Percentiles rank a stretch among this genome's conserved stretches.
phyloP scores from a whole-genome alignment of 2,329 filamentous ascomycete species.

The Catunica adiposa region DNA sequence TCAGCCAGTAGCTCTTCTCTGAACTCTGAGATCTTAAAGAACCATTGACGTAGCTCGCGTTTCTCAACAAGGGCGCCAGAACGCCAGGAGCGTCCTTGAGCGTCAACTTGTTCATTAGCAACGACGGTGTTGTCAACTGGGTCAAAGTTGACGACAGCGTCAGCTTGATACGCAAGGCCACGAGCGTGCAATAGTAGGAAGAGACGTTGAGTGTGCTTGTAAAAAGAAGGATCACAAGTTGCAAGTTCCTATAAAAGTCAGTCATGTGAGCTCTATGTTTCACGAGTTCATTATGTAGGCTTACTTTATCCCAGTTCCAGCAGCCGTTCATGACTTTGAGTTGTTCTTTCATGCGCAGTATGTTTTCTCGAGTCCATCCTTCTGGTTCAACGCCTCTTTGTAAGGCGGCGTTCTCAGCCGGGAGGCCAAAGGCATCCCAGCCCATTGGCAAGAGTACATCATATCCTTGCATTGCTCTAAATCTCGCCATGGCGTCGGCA shows the following conservation, averaged over 20 bases:
- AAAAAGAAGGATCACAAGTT: constrained; percentile 72
- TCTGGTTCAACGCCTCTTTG: constrained; percentile 64
- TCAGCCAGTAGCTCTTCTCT: constrained; percentile 56
- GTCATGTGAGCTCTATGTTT: background rate
- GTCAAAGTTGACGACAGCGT: constrained; percentile 79
- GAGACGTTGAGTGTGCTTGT: constrained; percentile 75
- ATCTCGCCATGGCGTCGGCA: constrained; percentile 68
- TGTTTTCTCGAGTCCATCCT: constrained; percentile 66
- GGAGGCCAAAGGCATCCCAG: constrained; percentile 84
- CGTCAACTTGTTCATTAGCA: constrained; percentile 86
- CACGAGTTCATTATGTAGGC: background rate
- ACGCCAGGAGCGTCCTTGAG: constrained; percentile 70
- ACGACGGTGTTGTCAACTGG: constrained; percentile 78
- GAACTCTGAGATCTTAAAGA: constrained; percentile 67
- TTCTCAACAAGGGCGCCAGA: constrained; percentile 75
- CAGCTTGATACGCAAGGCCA: constrained; percentile 66
- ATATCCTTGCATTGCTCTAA: constrained; percentile 55
- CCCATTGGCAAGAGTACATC: constrained; percentile 78
- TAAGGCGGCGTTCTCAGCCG: constrained; percentile 81
- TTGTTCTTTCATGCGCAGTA: constrained; percentile 71
- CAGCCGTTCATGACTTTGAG: constrained; percentile 60
- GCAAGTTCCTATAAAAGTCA: constrained; percentile 49
- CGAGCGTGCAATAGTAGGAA: constrained; percentile 62
- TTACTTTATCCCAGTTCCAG: constrained; percentile 70
- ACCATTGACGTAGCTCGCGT: constrained; percentile 71